These are phyloP conservation scores for Ophiostoma montium DNA, from an alignment of 2,329 filamentous ascomycete species.

Conservation along the genomic window DNA sequence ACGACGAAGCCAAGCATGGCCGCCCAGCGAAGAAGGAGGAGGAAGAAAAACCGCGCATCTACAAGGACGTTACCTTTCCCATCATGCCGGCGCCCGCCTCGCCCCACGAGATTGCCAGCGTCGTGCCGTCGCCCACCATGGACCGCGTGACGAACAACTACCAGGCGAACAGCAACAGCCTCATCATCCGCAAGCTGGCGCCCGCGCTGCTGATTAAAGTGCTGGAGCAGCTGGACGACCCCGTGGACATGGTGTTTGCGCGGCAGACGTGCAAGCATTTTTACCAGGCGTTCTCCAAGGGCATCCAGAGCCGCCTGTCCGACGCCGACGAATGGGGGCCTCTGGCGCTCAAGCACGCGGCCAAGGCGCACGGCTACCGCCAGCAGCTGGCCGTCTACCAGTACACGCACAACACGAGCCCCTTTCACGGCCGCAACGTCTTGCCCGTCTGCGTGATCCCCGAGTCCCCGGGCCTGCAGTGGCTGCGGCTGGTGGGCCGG, in stretches of 20 bases:
- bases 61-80: too few species aligned
- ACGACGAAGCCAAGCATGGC: background rate
- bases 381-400: background rate
- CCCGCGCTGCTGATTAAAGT: background rate
- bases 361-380: background rate
- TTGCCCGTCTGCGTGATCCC: background rate
- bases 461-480: background rate
- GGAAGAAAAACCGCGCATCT: background rate
- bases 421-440: background rate
- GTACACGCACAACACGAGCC: background rate
- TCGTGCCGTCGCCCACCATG: too few species aligned
- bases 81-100: too few species aligned
- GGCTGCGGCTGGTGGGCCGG: background rate
- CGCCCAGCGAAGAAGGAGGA: background rate
- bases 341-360: background rate
- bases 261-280: background rate
- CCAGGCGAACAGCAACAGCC: background rate
- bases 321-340: background rate
- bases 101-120: too few species aligned
- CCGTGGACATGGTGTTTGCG: background rate
- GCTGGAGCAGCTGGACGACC: background rate
- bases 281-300: background rate
- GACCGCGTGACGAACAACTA: too few species aligned
- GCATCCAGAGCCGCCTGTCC: background rate
- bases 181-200: background rate